Base-by-base conservation (phyloP, 306 rosid genomes). In the Urtica urens region DNA sequence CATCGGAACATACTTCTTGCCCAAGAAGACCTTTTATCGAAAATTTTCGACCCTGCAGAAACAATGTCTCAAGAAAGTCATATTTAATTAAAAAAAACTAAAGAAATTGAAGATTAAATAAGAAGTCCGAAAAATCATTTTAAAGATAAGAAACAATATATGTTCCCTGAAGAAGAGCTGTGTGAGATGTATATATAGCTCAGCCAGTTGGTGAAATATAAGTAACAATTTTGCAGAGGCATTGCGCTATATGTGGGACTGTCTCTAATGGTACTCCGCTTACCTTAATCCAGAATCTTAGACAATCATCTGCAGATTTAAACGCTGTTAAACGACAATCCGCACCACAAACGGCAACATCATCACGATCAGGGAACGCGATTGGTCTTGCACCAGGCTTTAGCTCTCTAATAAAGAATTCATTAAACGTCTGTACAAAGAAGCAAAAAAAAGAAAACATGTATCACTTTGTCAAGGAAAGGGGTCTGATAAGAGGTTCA, bases 221-320 rank as follows among this genome's bases (percentile, higher is more conserved):
- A 15, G 1, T 29, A 21, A 41, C 45, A 28, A 43, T 49, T 29
- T n/a, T 51, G 63, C 51, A 51, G n/a, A n/a, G n/a, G n/a, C n/a
- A n/a, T n/a, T n/a, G n/a, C n/a, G n/a, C n/a, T n/a, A n/a, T n/a
- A n/a, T n/a, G n/a, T n/a, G n/a, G n/a, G n/a, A n/a, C n/a, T n/a
- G n/a, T n/a, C n/a, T n/a, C n/a, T n/a, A n/a, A n/a, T n/a, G n/a
- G n/a, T n/a, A n/a, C n/a, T n/a, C n/a, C n/a, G n/a, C n/a, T n/a
- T 81, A 90, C 97, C 97, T 90, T 90, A n/a, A 90, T 77, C 95
- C 97, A 90, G 68, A 84, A 79, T 70, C 97, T 75, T 59, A 60
- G 58, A 70, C 93, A 64, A 26, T 84, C 95, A 57, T 79, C 84
- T 61, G 70, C 60, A 43, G 95, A 67, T 54, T 69, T 74, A 64